A percentile compares a stretch with the other conserved stretches of the same genome.
Evolutionary conservation across 805 yeast genomes (phyloP).

Genomic region (Cyberlindnera euphorbiiphila): DNA sequence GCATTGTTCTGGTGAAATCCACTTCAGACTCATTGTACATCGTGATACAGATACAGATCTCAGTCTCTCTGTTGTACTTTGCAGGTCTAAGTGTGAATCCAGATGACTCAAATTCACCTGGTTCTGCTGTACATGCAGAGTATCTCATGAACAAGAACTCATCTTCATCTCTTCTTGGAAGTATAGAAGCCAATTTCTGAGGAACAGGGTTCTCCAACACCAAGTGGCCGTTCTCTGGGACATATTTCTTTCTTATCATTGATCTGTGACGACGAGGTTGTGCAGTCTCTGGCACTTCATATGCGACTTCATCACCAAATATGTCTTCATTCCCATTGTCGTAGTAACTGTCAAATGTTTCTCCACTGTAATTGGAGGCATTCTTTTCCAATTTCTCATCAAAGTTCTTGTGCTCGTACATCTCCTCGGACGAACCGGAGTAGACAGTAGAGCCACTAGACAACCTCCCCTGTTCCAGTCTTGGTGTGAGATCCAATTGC

Average conservation of each 20-base stretch:
- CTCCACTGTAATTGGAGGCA: conserved; percentile 27
- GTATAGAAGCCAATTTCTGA: conserved; percentile 73
- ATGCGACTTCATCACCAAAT: conserved; percentile 45
- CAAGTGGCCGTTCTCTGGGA: conserved; percentile 75
- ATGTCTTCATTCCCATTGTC: conserved; percentile 27
- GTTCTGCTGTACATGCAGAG: conserved; percentile 93
- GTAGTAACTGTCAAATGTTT: conserved; percentile 37
- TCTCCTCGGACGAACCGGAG: conserved; percentile 17
- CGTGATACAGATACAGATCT: conserved; percentile 86
- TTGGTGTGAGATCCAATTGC: conserved; percentile 13
- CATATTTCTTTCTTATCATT: conserved; percentile 65
- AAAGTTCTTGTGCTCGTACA: conserved; percentile 9
- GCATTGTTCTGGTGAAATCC: conserved; percentile 88
- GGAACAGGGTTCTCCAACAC: conserved; percentile 95
- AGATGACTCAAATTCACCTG: conserved; percentile 72
- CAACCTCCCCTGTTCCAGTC: conserved; percentile 27
- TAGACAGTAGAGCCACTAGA: conserved; percentile 27
- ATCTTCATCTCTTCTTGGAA: conserved; percentile 84
- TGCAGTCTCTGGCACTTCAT: conserved; percentile 31
- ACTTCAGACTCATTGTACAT: conserved; percentile 96
- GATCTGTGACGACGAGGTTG: conserved; percentile 65
- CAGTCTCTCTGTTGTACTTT: conserved; percentile 86
- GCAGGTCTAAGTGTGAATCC: conserved; percentile 88
- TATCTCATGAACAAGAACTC: conserved; percentile 96
- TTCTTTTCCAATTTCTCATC: conserved; percentile 22